Base-by-base conservation (phyloP, 768 basidiomycete species). In the Lentinula lateritia region DNA sequence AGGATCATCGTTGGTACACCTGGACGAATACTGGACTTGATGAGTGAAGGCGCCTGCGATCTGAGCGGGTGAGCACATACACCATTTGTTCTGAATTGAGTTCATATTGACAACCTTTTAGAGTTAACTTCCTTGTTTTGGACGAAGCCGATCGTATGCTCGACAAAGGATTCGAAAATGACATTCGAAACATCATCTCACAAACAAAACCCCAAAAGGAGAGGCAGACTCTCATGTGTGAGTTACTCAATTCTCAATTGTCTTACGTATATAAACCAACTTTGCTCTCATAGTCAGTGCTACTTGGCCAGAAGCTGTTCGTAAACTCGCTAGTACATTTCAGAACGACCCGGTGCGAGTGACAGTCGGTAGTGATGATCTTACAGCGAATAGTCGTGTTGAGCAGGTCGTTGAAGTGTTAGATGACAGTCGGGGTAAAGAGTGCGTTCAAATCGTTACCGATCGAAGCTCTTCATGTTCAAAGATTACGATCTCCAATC, bases 101-200 rank as follows among this genome's bases (percentile, higher is more conserved):
- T 52, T 32, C 16, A 54, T 50, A 36, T 48, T 60, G 45, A 67
- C 64, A 16, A 15, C 38, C 41, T 16, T 53, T 5, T 64, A 93
- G 91, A 34, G 94, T 98, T 13, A 79, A 85, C 46, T 99, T 95
- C 75, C 78, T 98, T 20, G 96, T 98, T 9, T 78, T 99, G 63
- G 97, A 99, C 70, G 97, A 99, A 76, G 97, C 97, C 6, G 96
- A 98, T 75, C 83, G 96, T 55, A 98, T 98, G 96, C 80, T 99
- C 54, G 97, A 98, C 72, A 94, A 90, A 73, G 97, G 96, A 0
- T 99, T 99, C 71, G 97, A 99, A 72, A 97, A 98, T 68, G 97
- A 98, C 71, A 97, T 98, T 62, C 80, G 93, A 57, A 84, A 80
- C 62, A 98, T 99, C 69, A 95, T 98, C 63, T 86, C 83, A 7